Evolutionary conservation across 23 red algal genomes (phyloP), one percentile per base, ranked within the genome.

Genomic region (Gracilariopsis chorda): DNA sequence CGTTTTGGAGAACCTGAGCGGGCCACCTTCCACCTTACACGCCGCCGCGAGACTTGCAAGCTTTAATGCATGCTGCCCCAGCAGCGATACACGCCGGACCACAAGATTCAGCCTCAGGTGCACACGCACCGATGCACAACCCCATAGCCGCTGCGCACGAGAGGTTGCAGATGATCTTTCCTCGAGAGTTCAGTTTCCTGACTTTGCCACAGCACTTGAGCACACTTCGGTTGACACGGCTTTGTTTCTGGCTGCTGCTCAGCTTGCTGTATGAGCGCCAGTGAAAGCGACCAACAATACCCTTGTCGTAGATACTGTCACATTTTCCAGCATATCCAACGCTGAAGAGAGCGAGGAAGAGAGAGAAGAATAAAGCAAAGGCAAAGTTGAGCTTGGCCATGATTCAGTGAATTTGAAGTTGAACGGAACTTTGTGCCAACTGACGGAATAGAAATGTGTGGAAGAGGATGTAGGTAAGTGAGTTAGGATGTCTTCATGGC

Each of bases 161-260:
- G 12, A 73, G 5, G 25, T 73, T 36, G 17, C 67, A 73, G 40
- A 73, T 46, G 32, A 46, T 73, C 28, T 46, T 33, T 17, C 67
- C 67, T 7, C 39, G 39, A 46, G 39, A 25, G 32, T 73, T 46
- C n/a, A 73, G 13, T 36, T 23, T 73, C 40, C 47, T 73, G 3
- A 73, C 67, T 42, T 73, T 73, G 21, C n/a, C 67, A 24, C 36
- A 73, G 40, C 67, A 73, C 47, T 73, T 73, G n/a, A 24, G 13
- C 30, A 73, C 67, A 3, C 20, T 12, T 1, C 9, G 19, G 67
- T 73, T 73, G 19, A 73, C 24, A 46, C 42, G 67, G n/a, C 28
- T 73, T 42, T 27, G 4, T 24, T 46, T 73, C 19, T 73, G 9
- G 4, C 37, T 46, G 5, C 47, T 28, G 9, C 37, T 73, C 67